These are phyloP conservation scores for Penicillium soppii DNA, from an alignment of 495 filamentous ascomycete species.

Conservation along the genomic window DNA sequence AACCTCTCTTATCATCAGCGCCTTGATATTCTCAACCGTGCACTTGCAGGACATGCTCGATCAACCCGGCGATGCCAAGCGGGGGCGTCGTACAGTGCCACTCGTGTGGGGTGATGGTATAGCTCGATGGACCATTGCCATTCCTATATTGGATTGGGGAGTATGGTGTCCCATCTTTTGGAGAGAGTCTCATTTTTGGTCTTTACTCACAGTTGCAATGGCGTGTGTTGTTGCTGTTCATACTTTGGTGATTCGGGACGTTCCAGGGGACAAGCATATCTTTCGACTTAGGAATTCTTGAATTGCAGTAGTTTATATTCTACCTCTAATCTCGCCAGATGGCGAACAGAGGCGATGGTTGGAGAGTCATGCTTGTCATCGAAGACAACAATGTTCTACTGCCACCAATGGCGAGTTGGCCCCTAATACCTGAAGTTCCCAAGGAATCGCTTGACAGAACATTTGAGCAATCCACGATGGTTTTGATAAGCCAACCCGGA, in stretches of 20 bases:
- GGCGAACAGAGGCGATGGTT: too few species aligned
- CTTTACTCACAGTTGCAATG: background rate
- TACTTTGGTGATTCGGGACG: background rate
- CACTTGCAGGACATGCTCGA: slow-evolving; percentile 47
- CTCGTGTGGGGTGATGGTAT: slow-evolving; percentile 38
- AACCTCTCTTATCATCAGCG: slow-evolving; percentile 30
- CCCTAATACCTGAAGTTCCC: too few species aligned
- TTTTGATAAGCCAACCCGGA: too few species aligned
- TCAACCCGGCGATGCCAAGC: slow-evolving; percentile 34
- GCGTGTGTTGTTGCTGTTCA: background rate
- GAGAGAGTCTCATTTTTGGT: background rate
- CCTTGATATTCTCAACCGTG: slow-evolving; percentile 43
- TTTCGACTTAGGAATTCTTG: slow-evolving; percentile 8
- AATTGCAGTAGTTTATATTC: slow-evolving; percentile 1
- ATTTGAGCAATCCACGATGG: too few species aligned
- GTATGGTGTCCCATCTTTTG: slow-evolving; percentile 30
- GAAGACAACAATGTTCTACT: too few species aligned
- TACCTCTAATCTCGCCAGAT: background rate
- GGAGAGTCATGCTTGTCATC: too few species aligned
- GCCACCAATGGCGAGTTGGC: too few species aligned
- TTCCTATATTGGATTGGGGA: slow-evolving; percentile 38
- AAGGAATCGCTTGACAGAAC: too few species aligned
- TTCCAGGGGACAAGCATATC: background rate
- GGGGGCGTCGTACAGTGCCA: slow-evolving; percentile 38
- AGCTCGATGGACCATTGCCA: slow-evolving; percentile 34